Evolutionary conservation across 192 early-diverging fungal genomes (phyloP).

Genomic region (Dimargaris verticillata): DNA sequence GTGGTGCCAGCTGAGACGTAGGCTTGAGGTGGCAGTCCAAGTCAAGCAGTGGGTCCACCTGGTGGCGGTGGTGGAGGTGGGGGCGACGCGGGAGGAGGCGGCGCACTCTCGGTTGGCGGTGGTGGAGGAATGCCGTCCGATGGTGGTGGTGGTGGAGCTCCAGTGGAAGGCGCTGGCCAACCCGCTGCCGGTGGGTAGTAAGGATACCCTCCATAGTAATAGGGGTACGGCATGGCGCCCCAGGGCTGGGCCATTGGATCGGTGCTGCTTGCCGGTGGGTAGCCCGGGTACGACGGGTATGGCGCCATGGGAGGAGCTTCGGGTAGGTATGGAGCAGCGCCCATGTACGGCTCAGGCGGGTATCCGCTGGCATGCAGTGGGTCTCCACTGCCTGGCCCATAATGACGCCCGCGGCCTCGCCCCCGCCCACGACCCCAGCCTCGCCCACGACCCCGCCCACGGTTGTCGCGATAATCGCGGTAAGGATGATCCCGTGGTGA

Average conservation of each 20-base stretch:
- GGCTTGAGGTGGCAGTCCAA: too few species aligned
- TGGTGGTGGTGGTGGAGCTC: background rate
- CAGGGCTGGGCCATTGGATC: background rate
- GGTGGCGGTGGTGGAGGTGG: slow-evolving; percentile 10
- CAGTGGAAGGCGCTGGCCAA: background rate
- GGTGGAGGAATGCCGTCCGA: background rate
- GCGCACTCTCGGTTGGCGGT: background rate
- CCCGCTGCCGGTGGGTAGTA: background rate
- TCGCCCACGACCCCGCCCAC: background rate
- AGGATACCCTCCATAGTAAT: background rate
- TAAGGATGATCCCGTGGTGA: background rate
- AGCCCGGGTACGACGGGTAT: too few species aligned
- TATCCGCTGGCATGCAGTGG: too few species aligned
- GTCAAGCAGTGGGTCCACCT: too few species aligned
- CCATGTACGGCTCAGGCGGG: too few species aligned
- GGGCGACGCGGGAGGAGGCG: slow-evolving; percentile 2
- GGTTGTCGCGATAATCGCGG: background rate
- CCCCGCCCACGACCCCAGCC: background rate
- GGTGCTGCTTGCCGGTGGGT: background rate
- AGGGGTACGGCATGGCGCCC: background rate
- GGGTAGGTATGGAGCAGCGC: too few species aligned
- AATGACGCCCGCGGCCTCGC: background rate
- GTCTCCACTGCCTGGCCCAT: background rate
- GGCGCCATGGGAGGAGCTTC: too few species aligned
- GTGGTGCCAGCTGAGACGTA: too few species aligned